Base-by-base conservation (phyloP, 805 yeast genomes). In the Pichia pseudocactophila region DNA sequence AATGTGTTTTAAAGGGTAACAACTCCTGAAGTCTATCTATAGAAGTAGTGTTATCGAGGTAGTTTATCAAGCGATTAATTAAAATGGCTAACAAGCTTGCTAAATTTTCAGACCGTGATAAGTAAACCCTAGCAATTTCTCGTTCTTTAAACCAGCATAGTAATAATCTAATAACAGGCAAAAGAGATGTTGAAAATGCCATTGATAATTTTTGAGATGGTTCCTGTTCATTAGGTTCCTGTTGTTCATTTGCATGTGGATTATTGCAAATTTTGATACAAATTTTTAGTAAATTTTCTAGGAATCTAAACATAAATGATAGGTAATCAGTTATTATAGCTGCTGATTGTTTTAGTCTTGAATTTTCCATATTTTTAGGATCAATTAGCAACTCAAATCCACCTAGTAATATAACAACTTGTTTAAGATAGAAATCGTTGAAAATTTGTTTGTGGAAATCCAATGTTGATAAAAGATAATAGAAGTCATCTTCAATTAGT, bases 111-210 rank as follows among this genome's bases (percentile, higher is more conserved):
- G 55, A 52, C 33, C 56, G 54, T 26, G 51, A 26, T 56, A 65
- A 17, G 64, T 52, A 37, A 10, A 51, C 54, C 16, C 57, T 44
- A 22, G 71, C 72, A 31, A 63, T 49, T 45, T 68, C 70, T 43
- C 75, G 68, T 35, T 71, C 70, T 47, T 69, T 73, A 20, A 80
- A 52, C 85, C 85, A 81, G 43, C 73, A 70, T 19, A 74, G 63
- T 34, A 74, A 55, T 9, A 81, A 59, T 50, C 89, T 65, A 0
- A 76, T 36, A 37, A 61, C 56, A 39, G 65, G 75, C 50, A 62
- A 58, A 19, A 62, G 48, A 9, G 54, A 37, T 36, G 57, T 48
- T 27, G 59, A 51, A 25, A 57, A 48, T 7, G 45, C 40, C 40
- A 48, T 31, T 11, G 40, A 35, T n/a, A 35, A 27, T 7, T 34